Evolutionary conservation across 2,329 filamentous ascomycete genomes (phyloP).

Genomic region (Chaetomiaceae sp.): DNA sequence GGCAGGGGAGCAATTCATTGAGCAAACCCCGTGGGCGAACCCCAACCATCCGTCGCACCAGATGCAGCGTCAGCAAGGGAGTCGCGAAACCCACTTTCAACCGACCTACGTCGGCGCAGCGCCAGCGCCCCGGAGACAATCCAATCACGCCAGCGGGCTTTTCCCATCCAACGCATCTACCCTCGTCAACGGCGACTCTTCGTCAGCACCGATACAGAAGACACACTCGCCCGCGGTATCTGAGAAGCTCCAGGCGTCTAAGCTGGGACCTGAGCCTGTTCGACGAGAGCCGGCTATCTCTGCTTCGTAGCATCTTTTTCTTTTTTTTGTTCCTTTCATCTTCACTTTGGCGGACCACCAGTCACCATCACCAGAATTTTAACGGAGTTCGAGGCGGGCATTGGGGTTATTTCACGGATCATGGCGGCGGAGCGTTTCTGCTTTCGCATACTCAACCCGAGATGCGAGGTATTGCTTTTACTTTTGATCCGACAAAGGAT

Average conservation of each 20-base stretch:
- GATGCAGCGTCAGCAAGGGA: slow-evolving; percentile 38
- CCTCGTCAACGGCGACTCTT: slow-evolving; percentile 23
- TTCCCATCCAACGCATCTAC: slow-evolving; percentile 33
- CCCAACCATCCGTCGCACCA: slow-evolving; percentile 72
- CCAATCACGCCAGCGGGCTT: slow-evolving; percentile 33
- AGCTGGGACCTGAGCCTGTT: slow-evolving; percentile 26
- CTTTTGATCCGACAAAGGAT: slow-evolving; percentile 6
- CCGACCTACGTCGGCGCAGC: slow-evolving; percentile 33
- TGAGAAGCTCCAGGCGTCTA: slow-evolving; percentile 27
- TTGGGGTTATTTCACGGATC: slow-evolving; percentile 1
- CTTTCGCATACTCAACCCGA: neutral
- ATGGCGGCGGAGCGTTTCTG: slow-evolving; percentile 8
- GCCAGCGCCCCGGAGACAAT: slow-evolving; percentile 34
- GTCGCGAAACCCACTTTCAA: slow-evolving; percentile 31
- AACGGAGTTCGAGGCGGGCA: slow-evolving; percentile 11
- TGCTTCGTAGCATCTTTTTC: slow-evolving; percentile 22
- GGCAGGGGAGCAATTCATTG: slow-evolving; percentile 80
- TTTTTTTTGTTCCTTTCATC: slow-evolving; percentile 16
- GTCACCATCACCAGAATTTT: neutral
- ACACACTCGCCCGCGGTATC: slow-evolving; percentile 15
- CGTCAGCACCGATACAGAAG: slow-evolving; percentile 20
- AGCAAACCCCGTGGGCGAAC: slow-evolving; percentile 89
- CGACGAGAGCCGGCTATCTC: slow-evolving; percentile 31
- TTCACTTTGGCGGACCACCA: slow-evolving; percentile 1
- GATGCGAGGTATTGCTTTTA: neutral